Conservation (phyloP, 768 basidiomycete species). For the Tylopilus sp. region DNA sequence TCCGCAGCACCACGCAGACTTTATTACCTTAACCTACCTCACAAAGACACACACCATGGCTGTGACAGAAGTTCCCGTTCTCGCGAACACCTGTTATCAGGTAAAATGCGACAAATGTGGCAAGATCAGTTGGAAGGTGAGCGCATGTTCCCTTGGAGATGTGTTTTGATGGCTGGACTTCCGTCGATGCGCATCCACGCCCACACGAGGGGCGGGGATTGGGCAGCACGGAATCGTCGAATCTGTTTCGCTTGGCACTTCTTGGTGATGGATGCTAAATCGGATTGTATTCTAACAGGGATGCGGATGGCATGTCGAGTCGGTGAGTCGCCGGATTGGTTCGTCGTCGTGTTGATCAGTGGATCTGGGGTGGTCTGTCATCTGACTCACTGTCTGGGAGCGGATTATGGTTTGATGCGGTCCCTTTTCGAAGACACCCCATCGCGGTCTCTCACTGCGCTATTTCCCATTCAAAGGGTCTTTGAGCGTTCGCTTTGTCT, state of each 20-base stretch:
- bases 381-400: background rate
- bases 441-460: conserved; percentile 24
- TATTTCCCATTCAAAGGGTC: conserved; percentile 13
- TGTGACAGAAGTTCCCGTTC: conserved; percentile 26
- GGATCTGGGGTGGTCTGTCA: conserved; percentile 17
- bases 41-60: conserved; percentile 24
- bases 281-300: conserved; percentile 42
- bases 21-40: conserved; percentile 34
- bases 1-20: conserved; percentile 20
- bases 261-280: conserved; percentile 10
- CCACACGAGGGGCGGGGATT: conserved; percentile 5
- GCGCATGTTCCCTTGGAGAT: conserved; percentile 32
- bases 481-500: conserved; percentile 23
- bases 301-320: conserved; percentile 63
- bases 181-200: conserved; percentile 18
- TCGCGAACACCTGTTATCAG: conserved; percentile 51
- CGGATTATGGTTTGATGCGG: conserved; percentile 32
- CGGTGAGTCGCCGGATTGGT: conserved; percentile 41
- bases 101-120: conserved; percentile 60
- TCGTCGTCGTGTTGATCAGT: conserved; percentile 10
- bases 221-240: conserved; percentile 3
- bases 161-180: conserved; percentile 14
- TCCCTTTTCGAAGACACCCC: conserved; percentile 35
- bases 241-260: conserved; percentile 1
- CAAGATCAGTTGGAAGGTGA: conserved; percentile 71